These are phyloP conservation scores for Ceratobasidium sp. DNA, from an alignment of 1,284 basidiomycete genomes.

Conservation along the genomic window DNA sequence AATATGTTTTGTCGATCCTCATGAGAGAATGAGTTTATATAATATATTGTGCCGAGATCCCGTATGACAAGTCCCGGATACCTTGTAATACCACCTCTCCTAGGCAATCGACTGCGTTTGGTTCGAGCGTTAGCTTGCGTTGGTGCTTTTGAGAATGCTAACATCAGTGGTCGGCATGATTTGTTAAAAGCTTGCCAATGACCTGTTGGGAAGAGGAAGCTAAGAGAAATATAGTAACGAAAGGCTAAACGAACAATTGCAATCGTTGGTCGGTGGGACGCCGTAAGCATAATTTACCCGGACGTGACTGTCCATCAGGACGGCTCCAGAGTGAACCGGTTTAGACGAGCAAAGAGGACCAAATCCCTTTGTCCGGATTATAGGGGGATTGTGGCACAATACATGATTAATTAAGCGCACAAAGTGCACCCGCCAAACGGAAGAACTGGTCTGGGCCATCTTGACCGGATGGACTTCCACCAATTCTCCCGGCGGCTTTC, in stretches of 20 bases:
- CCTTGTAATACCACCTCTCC: too few species aligned
- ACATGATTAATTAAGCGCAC: slow-evolving; percentile 11
- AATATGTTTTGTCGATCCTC: neutral
- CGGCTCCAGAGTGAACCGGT: slow-evolving; percentile 1
- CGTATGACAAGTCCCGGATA: neutral
- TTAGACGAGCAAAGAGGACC: neutral
- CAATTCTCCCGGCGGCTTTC: neutral
- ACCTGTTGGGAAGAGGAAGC: neutral
- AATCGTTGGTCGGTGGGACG: neutral
- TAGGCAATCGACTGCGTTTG: neutral
- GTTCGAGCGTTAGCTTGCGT: neutral
- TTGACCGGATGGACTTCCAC: neutral
- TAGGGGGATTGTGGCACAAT: slow-evolving; percentile 25
- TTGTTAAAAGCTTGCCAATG: neutral
- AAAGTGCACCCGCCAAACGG: slow-evolving; percentile 8
- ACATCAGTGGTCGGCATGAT: neutral
- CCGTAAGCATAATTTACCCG: slow-evolving; percentile 13
- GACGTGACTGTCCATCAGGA: slow-evolving; percentile 8
- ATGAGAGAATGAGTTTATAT: neutral
- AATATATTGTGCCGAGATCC: neutral
- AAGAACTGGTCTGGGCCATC: slow-evolving; percentile 15
- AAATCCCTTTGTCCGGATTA: slow-evolving; percentile 31
- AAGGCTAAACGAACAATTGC: slow-evolving; percentile 33
- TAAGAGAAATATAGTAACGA: slow-evolving; percentile 19
- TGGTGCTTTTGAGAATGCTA: neutral